Evolutionary conservation across 306 rosid species (phyloP), one percentile per base, ranked within the genome.

Genomic region (Castanea sativa): DNA sequence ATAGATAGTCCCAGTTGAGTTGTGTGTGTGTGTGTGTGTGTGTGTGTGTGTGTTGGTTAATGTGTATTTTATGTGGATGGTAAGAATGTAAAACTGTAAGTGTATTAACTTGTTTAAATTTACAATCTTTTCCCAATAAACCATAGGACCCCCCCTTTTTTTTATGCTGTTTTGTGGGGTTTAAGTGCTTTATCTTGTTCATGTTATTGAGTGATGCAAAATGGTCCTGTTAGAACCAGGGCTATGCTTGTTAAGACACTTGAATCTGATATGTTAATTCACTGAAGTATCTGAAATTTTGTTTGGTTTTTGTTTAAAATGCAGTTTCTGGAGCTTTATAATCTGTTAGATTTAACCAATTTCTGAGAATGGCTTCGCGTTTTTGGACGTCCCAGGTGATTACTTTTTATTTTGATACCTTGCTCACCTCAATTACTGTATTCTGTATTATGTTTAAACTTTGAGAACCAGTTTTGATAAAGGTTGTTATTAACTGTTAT

Each of bases 331-430:
- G 69, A 63, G 69, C 38, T 63, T 67, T 67, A 1, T 67, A 23
- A 19, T 19, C 52, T 38, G 52, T 38, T 35, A 29, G 13, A 19
- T 33, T 67, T 67, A 67, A 67, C 72, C 35, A 9, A 10, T 35
- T 8, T 18, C 16, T 9, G 56, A 69, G 13, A 35, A 87, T 87
- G 90, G 78, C 84, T 64, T 87, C 90, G 23, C 88, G 88, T 35
- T 87, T 87, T 25, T 67, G 72, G 72, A 67, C 72, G 10, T 67
- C 72, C 6, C 72, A 67, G 72, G 72, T 67, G 3, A 16, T 3
- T 18, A 18, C 51, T 15, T 67, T 67, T 49, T 67, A 32, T 67
- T 67, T 67, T 8, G 23, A 19, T 35, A 4, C 49, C 27, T 67
- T 33, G 20, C 10, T 35, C 10, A 52, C 4, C 20, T 67, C 16